Base-by-base conservation (phyloP, 2,329 filamentous ascomycete species). In the Verticillium zaregamsianum region DNA sequence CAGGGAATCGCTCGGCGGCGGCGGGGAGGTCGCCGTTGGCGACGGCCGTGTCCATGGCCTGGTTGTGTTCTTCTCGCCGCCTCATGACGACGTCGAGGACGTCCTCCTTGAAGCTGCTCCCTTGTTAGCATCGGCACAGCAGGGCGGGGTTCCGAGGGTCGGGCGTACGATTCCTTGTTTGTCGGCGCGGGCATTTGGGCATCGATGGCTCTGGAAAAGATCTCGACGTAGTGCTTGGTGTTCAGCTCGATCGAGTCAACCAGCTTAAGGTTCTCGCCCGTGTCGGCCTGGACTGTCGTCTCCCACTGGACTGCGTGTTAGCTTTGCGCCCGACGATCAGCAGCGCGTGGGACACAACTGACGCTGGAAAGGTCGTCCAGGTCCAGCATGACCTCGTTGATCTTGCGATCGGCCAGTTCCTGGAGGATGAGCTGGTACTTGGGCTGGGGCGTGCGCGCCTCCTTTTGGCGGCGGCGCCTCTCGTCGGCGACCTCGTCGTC, bases 71-170 rank as follows among this genome's bases (percentile, higher is more conserved):
- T 69, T 91, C 88, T 68, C 95, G 89, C 72, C 96, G 92, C 49
- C 92, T 91, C 90, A 97, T 96, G 71, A 99, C 90, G 33, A 99
- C 92, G 76, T 99, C 95, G 54, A 99, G 84, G 11, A 98, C 93
- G 76, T 99, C 95, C 71, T 97, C 93, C 76, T 98, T 98, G 83
- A 97, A 98, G 68, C 90, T 92, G 67, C 39, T 45, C 31, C 23
- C 39, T 61, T 56, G 12, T n/a, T 25, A 57, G 35, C 14, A 33
- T 20, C 12, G 9, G 28, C 9, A 49, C n/a, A 20, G 25, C 25
- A 15, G 55, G 39, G 55, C 60, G 40, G 63, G 54, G 45, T 17
- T 11, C n/a, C 23, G 35, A 58, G 5, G 20, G 15, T 14, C 56
- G 40, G 15, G 72, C 86, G 68, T 82, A 92, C 86, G 86, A 93